phyloP scores from a whole-genome alignment of 345 rosid genomes.

The Gossypioides kirkii region DNA sequence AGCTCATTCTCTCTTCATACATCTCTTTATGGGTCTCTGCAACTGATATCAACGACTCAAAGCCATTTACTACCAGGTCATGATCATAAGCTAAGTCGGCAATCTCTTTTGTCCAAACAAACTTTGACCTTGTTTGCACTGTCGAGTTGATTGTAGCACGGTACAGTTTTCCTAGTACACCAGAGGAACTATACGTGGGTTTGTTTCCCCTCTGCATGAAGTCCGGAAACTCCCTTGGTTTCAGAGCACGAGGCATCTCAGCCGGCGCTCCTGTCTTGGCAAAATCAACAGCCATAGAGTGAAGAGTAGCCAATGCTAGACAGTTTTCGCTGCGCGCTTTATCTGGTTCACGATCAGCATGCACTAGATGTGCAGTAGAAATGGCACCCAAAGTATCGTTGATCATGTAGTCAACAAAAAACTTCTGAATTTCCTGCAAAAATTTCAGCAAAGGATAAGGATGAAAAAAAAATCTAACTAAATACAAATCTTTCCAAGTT shows the following conservation, averaged over 20 bases:
- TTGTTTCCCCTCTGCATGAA: slow-evolving; percentile 76
- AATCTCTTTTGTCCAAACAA: slow-evolving; percentile 33
- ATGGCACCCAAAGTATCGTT: slow-evolving; percentile 84
- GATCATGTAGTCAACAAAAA: slow-evolving; percentile 86
- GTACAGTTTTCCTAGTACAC: slow-evolving; percentile 77
- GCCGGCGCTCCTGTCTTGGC: slow-evolving; percentile 94
- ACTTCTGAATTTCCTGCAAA: slow-evolving; percentile 76
- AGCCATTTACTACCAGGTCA: slow-evolving; percentile 69
- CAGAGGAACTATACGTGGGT: slow-evolving; percentile 49
- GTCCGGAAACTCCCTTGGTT: slow-evolving; percentile 85
- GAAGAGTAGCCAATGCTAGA: slow-evolving; percentile 72
- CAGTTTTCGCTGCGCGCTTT: slow-evolving; percentile 72
- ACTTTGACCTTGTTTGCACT: slow-evolving; percentile 23
- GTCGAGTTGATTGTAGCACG: slow-evolving; percentile 41
- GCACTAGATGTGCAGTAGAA: slow-evolving; percentile 87
- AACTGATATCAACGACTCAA: slow-evolving; percentile 35
- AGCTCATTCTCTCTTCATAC: slow-evolving; percentile 58
- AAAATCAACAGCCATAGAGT: slow-evolving; percentile 93
- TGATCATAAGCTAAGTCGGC: slow-evolving; percentile 46
- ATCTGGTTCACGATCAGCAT: slow-evolving; percentile 74
- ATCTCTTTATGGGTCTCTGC: slow-evolving; percentile 50
- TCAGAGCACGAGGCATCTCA: slow-evolving; percentile 74
- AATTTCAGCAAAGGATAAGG: slow-evolving; percentile 20
- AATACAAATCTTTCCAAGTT: not conserved
- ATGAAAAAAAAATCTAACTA: not conserved